Percentiles rank a stretch among this genome's conserved stretches.
Conservation (phyloP, 2,329 filamentous ascomycete genomes). For the Thelonectria blattea region DNA sequence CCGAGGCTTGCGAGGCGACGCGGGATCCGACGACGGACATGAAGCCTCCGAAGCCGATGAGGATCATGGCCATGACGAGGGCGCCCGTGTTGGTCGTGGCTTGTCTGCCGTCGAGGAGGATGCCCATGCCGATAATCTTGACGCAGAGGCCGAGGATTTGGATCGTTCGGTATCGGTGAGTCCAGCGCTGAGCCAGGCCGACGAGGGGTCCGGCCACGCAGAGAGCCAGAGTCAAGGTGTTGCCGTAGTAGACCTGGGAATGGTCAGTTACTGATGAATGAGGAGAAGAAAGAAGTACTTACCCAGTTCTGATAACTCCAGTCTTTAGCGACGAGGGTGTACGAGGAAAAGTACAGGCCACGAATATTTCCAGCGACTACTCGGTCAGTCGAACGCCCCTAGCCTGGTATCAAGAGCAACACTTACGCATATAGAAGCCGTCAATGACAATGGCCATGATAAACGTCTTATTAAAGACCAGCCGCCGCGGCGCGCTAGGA, state of each 20-base stretch:
- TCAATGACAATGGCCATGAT: conserved; percentile 40
- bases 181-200: conserved; percentile 42
- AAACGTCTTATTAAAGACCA: conserved; percentile 42
- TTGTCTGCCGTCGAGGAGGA: conserved; percentile 39
- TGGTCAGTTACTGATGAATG: neutral
- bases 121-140: conserved; percentile 45
- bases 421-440: conserved; percentile 40
- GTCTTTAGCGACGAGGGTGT: too few relatives aligned
- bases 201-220: conserved; percentile 43
- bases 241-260: conserved; percentile 37
- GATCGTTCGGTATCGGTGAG: conserved; percentile 48
- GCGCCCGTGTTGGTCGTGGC: conserved; percentile 40
- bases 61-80: conserved; percentile 40
- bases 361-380: conserved; percentile 41
- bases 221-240: conserved; percentile 44
- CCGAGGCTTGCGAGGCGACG: conserved; percentile 47
- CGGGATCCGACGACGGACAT: conserved; percentile 46
- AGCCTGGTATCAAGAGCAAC: too few relatives aligned
- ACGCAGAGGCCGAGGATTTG: conserved; percentile 45
- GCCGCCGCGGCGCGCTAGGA: conserved; percentile 34
- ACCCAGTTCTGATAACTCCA: conserved; percentile 46
- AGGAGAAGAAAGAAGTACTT: neutral
- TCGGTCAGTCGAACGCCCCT: neutral
- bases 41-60: conserved; percentile 44
- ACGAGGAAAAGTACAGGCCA: conserved; percentile 41